Percentiles rank a stretch among this genome's conserved stretches.
Conservation (phyloP, 352 stramenopile genomes). For the Pythium diclinum region DNA sequence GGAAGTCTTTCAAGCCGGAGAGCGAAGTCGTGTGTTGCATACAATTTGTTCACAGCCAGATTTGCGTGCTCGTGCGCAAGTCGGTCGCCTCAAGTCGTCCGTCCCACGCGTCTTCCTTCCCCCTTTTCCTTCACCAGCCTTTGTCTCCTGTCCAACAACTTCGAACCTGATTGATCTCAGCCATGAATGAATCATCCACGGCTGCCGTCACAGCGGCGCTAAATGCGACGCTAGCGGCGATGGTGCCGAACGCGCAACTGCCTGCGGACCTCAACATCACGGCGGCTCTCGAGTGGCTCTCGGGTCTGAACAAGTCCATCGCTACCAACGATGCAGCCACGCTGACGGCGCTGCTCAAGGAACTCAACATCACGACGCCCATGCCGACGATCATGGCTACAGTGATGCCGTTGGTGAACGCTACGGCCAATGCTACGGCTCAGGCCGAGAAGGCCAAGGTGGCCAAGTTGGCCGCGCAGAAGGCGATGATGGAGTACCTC, state of each 20-base stretch:
- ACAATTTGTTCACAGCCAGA: constrained; percentile 1
- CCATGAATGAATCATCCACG: constrained; percentile 4
- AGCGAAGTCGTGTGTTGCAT: background rate
- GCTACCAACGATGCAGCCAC: background rate
- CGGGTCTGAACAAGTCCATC: constrained; percentile 15
- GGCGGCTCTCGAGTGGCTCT: constrained; percentile 20
- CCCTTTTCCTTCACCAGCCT: background rate
- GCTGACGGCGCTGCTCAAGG: background rate
- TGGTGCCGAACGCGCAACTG: constrained; percentile 14
- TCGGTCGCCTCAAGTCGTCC: too few species aligned
- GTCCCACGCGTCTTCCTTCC: background rate
- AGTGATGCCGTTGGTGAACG: background rate
- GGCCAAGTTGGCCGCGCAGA: constrained; percentile 20
- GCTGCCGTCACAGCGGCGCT: constrained; percentile 2
- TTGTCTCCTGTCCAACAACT: too few species aligned
- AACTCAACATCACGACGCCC: constrained; percentile 3
- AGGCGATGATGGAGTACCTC: constrained; percentile 15
- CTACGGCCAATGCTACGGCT: background rate
- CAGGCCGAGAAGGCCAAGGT: constrained; percentile 28
- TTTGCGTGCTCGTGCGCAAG: constrained; percentile 7
- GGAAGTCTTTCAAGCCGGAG: background rate
- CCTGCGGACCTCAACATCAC: constrained; percentile 16
- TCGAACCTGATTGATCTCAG: background rate
- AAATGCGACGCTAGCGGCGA: constrained; percentile 10
- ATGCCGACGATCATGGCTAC: constrained; percentile 1